Evolutionary conservation across 2,329 filamentous ascomycete genomes (phyloP), one percentile per base, ranked within the genome.

Genomic region (Cladophialophora chaetospira): DNA sequence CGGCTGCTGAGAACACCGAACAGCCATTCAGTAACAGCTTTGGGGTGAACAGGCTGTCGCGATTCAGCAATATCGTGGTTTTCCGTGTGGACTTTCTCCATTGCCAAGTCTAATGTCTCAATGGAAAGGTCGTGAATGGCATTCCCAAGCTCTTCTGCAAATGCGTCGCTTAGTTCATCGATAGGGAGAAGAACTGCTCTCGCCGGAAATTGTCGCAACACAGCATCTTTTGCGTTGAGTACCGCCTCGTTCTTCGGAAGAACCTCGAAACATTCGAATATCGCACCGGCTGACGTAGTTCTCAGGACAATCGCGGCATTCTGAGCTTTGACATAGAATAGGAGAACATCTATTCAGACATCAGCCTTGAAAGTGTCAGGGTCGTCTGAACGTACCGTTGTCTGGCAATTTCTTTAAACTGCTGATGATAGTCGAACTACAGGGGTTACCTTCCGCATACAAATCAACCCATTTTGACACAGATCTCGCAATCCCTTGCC

Each of bases 21-120:
- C 1, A 84, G 66, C 5, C 81, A 72, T 36, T 84, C 77, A 0
- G 79, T 84, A 0, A 86, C 73, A 10, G 84, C 69, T 1, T 67
- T 71, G 0, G 82, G 83, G 52, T 80, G 52, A 0, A 66, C 69
- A 0, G 80, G 79, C 15, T 86, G 80, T 2, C 80, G 73, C 0
- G 66, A 67, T 57, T 85, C 81, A 1, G 64, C 62, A 1, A 72
- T 64, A 2, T 56, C 48, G 8, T 65, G 58, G 0, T 66, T 48
- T 1, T 73, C 75, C 53, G 83, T 84, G 2, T 10, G 62, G 0
- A 68, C 64, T 25, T 68, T 66, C 1, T 71, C 67, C 46, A 72
- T 70, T 4, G 73, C 72, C 17, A 69, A 71, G 4, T 66, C 59
- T 10, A 60, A 69, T 19, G 63, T 21, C 53, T 78, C 72, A 1